Evolutionary conservation across 805 yeast genomes (phyloP), one percentile per base, ranked within the genome.

Genomic region (Lachancea fermentati): DNA sequence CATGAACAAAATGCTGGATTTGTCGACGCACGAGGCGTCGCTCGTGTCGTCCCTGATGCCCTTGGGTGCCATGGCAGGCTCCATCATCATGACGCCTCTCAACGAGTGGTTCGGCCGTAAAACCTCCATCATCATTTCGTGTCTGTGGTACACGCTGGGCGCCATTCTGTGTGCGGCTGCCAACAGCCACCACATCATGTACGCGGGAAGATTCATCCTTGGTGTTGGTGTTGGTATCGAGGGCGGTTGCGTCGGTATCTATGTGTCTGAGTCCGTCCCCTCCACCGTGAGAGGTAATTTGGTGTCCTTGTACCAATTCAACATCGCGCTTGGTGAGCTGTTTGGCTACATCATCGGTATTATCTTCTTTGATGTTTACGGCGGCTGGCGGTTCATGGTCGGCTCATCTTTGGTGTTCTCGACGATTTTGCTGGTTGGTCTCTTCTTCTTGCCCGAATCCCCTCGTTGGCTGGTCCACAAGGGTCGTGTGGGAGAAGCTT

Each of bases 151-250:
- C 59, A 76, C 83, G 14, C 48, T 77, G 33, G 84, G 85, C 40
- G 80, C 80, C 44, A 74, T 66, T 22, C 52, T 78, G 41, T 76
- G 81, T 63, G 79, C 81, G 26, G 78, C 75, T 34, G 54, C 75
- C 15, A 66, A 52, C 14, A 55, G 54, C 45, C 66, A 65, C 34
- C 58, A 62, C 24, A 75, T 76, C 65, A 64, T 82, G 69, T 69
- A 70, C 60, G 79, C 78, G 41, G 75, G 81, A 54, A 71, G 84
- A 52, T 73, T 78, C 48, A 53, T 78, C 40, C 62, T 79, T 28
- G 85, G 85, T 44, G 58, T 76, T 29, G 85, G 84, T 51, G 73
- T 79, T 40, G 85, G 85, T 45, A 68, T 78, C 34, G 84, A 78
- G 58, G 79, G 81, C 54, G 81, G 80, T 34, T 71, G 76, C 52